Evolutionary conservation across 768 basidiomycete species (phyloP).

Genomic region (Boletus patriciae): DNA sequence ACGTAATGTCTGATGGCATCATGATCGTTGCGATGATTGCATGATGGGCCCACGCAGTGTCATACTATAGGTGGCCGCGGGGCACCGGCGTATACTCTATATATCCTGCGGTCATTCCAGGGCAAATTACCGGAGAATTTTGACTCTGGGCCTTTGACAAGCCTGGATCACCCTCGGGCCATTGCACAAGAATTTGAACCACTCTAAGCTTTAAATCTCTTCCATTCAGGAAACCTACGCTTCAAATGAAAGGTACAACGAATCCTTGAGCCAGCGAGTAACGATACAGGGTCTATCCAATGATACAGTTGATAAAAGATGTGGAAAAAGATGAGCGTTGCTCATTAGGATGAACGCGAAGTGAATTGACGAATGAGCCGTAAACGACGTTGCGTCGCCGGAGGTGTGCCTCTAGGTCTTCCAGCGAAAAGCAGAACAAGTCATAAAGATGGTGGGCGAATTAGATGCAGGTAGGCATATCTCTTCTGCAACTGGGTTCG

Average conservation of each 20-base stretch:
- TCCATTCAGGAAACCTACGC: background rate
- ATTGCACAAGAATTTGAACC: background rate
- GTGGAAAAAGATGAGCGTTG: background rate
- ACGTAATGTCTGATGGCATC: too few relatives aligned
- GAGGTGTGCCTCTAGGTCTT: background rate
- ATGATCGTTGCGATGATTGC: too few relatives aligned
- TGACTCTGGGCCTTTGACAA: background rate
- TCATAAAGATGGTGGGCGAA: background rate
- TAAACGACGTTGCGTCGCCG: constrained; percentile 9
- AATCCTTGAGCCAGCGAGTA: constrained; percentile 6
- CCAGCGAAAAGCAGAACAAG: background rate
- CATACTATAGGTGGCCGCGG: too few relatives aligned
- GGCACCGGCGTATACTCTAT: too few relatives aligned
- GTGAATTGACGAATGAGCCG: background rate
- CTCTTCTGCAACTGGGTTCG: constrained; percentile 5
- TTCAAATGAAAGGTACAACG: background rate
- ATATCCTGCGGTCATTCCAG: too few relatives aligned
- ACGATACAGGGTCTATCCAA: constrained; percentile 30
- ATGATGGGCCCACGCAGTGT: too few relatives aligned
- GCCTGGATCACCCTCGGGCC: too few relatives aligned
- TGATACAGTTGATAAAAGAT: constrained; percentile 5
- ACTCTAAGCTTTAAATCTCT: background rate
- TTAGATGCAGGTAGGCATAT: constrained; percentile 12
- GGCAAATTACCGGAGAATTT: too few relatives aligned
- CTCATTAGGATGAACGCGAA: constrained; percentile 9